These are phyloP conservation scores for Elsinoe perseae DNA, from an alignment of 2,329 filamentous ascomycete genomes.

Conservation along the genomic window DNA sequence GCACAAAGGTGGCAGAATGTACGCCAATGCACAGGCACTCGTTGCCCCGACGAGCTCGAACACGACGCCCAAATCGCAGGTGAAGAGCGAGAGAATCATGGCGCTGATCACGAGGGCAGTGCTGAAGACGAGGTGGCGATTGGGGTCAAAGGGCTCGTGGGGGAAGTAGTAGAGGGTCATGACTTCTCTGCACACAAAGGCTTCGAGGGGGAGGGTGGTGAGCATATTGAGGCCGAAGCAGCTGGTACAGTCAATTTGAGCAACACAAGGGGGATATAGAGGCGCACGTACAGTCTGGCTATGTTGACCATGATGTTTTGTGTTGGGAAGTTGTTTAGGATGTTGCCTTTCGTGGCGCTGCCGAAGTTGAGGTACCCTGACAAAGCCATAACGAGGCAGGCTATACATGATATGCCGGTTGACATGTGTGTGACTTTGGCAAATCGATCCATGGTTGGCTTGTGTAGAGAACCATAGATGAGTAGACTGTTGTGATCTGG, in stretches of 20 bases:
- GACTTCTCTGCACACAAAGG: conserved; percentile 94
- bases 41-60: conserved; percentile 96
- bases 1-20: conserved; percentile 89
- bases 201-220: conserved; percentile 89
- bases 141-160: conserved; percentile 68
- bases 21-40: conserved; percentile 86
- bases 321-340: conserved; percentile 92
- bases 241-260: conserved; percentile 25
- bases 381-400: conserved; percentile 81
- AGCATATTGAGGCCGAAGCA: conserved; percentile 99
- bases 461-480: conserved; percentile 92
- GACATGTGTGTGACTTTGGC: conserved; percentile 88
- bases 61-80: conserved; percentile 86
- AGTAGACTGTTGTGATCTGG: conserved; percentile 90
- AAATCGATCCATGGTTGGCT: conserved; percentile 93
- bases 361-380: conserved; percentile 90
- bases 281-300: conserved; percentile 59
- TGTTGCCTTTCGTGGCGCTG: conserved; percentile 84
- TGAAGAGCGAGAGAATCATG: conserved; percentile 70
- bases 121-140: conserved; percentile 79
- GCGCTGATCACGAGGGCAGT: conserved; percentile 71
- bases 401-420: conserved; percentile 81
- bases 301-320: conserved; percentile 92
- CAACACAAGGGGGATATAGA: neutral
- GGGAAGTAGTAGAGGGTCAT: conserved; percentile 81